Percentiles rank a stretch among this genome's conserved stretches.
phyloP scores from a whole-genome alignment of 257 asterid species.

The Scutellaria baicalensis region DNA sequence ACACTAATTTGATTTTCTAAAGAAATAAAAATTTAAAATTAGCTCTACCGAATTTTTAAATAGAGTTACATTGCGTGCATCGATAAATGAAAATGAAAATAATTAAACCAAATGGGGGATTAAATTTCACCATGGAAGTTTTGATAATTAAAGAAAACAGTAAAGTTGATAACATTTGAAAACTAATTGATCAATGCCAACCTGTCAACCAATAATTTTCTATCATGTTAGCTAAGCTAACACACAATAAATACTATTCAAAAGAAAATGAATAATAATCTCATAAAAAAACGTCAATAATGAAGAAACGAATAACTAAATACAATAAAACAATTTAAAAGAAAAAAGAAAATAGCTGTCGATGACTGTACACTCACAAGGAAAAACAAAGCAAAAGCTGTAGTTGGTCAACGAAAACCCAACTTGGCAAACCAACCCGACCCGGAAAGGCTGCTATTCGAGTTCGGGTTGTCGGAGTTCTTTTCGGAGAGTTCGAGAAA shows the following conservation, averaged over 20 bases:
- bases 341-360: conserved; percentile 18
- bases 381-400: background rate
- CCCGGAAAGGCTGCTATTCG: conserved; percentile 21
- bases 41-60: too few species aligned
- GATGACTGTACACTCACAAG: conserved; percentile 54
- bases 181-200: too few species aligned
- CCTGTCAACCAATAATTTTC: conserved; percentile 11
- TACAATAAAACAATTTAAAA: background rate
- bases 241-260: conserved; percentile 16
- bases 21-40: too few species aligned
- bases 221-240: conserved; percentile 6
- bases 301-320: conserved; percentile 26
- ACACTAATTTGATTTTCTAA: too few species aligned
- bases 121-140: too few species aligned
- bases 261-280: background rate
- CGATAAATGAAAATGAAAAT: too few species aligned
- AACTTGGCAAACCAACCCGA: conserved; percentile 3
- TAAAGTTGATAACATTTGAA: too few species aligned
- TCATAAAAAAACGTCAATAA: conserved; percentile 16
- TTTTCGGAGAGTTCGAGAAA: conserved; percentile 72
- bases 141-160: too few species aligned
- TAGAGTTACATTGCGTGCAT: too few species aligned
- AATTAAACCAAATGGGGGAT: too few species aligned
- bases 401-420: conserved; percentile 8
- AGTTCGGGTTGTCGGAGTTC: conserved; percentile 69